Evolutionary conservation across 2,329 filamentous ascomycete genomes (phyloP).

Genomic region (Penicillium sp.): DNA sequence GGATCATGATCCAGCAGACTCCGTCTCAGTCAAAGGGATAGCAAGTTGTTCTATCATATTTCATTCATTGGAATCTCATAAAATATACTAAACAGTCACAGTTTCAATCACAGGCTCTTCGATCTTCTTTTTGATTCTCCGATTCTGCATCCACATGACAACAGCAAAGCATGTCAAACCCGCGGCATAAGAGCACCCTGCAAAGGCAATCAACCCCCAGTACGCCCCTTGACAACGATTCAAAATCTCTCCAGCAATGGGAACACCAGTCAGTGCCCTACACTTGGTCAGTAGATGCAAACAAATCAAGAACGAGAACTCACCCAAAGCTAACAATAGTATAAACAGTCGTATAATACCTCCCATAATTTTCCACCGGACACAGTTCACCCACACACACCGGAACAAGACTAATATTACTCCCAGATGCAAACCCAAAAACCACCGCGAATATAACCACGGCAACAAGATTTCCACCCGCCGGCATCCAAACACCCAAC

Average conservation of each 20-base stretch:
- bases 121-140: too few species aligned
- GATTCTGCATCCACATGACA: too few species aligned
- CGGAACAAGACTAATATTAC: constrained; percentile 37
- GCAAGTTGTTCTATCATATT: too few species aligned
- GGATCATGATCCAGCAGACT: too few species aligned
- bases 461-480: constrained; percentile 13
- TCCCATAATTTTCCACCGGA: constrained; percentile 37
- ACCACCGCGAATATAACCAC: constrained; percentile 20
- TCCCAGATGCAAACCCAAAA: constrained; percentile 37
- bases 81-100: too few species aligned
- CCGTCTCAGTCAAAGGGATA: too few species aligned
- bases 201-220: constrained; percentile 24
- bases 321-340: constrained; percentile 28
- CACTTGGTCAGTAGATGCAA: neutral
- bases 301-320: neutral
- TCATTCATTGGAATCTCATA: too few species aligned
- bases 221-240: constrained; percentile 23
- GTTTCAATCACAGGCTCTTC: too few species aligned
- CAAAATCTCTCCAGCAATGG: constrained; percentile 28
- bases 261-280: constrained; percentile 25
- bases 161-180: constrained; percentile 12
- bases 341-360: constrained; percentile 35
- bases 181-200: constrained; percentile 14
- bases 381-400: constrained; percentile 47
- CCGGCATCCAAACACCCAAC: constrained; percentile 28